Percentiles rank a stretch among this genome's conserved stretches.
Conservation (phyloP, 2,329 filamentous ascomycete genomes). For the Exophiala bonariae region DNA sequence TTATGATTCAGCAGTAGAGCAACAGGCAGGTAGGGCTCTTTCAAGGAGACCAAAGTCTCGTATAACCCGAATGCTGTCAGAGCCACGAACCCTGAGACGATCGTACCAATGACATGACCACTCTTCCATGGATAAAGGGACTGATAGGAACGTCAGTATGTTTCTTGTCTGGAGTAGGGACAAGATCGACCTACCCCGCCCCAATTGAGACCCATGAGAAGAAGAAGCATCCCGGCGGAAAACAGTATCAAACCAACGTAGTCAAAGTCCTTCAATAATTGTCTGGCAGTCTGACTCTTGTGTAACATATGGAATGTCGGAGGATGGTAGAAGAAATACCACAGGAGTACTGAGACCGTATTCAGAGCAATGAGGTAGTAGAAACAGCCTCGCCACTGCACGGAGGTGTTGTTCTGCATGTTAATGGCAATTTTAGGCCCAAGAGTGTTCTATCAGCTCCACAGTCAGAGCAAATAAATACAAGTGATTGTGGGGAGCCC, state of each 20-base stretch:
- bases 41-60: slow-evolving; percentile 11
- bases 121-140: slow-evolving; percentile 43
- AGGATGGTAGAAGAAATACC: slow-evolving; percentile 49
- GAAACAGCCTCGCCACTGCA: slow-evolving; percentile 50
- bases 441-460: too few species aligned
- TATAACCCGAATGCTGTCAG: slow-evolving; percentile 39
- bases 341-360: slow-evolving; percentile 41
- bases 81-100: slow-evolving; percentile 39
- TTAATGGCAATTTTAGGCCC: too few species aligned
- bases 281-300: slow-evolving; percentile 24
- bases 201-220: slow-evolving; percentile 43
- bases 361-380: slow-evolving; percentile 50
- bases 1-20: slow-evolving; percentile 2
- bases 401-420: background rate
- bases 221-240: slow-evolving; percentile 39
- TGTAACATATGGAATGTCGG: slow-evolving; percentile 49
- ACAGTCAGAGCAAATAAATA: too few species aligned
- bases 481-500: too few species aligned
- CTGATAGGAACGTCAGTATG: slow-evolving; percentile 36
- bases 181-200: slow-evolving; percentile 33
- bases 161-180: slow-evolving; percentile 26
- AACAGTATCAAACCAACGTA: slow-evolving; percentile 47
- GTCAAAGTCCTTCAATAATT: slow-evolving; percentile 47
- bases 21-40: slow-evolving; percentile 5
- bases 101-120: slow-evolving; percentile 34